A percentile compares a stretch with the other conserved stretches of the same genome.
phyloP scores from a whole-genome alignment of 2,329 filamentous ascomycete species.

The Aquanectria penicillioides region DNA sequence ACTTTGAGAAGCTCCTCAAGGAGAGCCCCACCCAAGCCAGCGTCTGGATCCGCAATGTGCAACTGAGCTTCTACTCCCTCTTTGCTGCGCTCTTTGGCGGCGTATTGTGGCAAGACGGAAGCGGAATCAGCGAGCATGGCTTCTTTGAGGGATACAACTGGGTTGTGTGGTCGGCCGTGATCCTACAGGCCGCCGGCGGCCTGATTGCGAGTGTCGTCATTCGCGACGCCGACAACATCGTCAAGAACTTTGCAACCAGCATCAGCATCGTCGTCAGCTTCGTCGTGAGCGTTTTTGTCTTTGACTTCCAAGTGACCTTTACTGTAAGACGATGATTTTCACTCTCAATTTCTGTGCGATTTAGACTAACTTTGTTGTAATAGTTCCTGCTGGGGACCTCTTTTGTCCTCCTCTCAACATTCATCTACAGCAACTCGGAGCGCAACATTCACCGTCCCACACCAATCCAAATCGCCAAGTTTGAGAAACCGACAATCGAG shows the following conservation, averaged over 20 bases:
- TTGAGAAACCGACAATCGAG: conserved; percentile 78
- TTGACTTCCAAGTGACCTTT: conserved; percentile 78
- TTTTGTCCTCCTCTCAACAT: conserved; percentile 83
- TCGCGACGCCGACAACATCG: conserved; percentile 72
- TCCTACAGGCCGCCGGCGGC: conserved; percentile 84
- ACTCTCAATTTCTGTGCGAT: neutral
- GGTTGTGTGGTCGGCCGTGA: conserved; percentile 87
- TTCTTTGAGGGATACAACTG: conserved; percentile 97
- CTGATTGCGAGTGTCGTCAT: conserved; percentile 69
- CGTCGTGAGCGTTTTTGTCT: conserved; percentile 85
- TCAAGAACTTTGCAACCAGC: conserved; percentile 93
- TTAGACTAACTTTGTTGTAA: no score
- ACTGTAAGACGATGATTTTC: conserved; percentile 65
- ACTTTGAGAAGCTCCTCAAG: conserved; percentile 92
- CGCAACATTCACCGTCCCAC: conserved; percentile 67
- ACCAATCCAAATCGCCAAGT: conserved; percentile 75
- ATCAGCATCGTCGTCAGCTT: conserved; percentile 92
- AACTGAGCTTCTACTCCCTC: conserved; percentile 92
- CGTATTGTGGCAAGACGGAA: conserved; percentile 86
- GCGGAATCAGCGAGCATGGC: conserved; percentile 82
- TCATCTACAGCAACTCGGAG: conserved; percentile 81
- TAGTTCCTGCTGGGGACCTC: conserved; percentile 87
- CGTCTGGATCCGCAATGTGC: conserved; percentile 94
- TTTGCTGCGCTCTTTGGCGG: conserved; percentile 90
- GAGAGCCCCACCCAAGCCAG: conserved; percentile 80